Percentiles rank a stretch among this genome's conserved stretches.
Conservation (phyloP, 2,329 filamentous ascomycete genomes). For the Trichothecium roseum region DNA sequence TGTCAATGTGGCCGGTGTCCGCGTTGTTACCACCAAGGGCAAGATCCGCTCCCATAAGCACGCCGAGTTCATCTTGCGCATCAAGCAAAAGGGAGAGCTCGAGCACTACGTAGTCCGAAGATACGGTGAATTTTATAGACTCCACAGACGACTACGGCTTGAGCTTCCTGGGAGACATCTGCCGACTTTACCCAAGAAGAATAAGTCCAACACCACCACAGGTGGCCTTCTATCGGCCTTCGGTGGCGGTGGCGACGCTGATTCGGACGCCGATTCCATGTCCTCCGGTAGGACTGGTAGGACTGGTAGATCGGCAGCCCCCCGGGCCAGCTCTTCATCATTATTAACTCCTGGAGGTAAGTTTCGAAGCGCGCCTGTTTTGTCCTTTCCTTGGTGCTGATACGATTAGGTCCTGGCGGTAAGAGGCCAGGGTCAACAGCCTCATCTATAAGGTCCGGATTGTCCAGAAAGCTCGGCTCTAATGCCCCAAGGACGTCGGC, state of each 20-base stretch:
- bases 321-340: not conserved
- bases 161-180: slow-evolving; percentile 89
- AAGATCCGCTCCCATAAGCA: slow-evolving; percentile 87
- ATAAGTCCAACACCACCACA: slow-evolving; percentile 66
- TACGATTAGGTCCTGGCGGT: slow-evolving; percentile 9
- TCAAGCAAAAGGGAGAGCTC: slow-evolving; percentile 65
- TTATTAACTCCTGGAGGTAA: slow-evolving; percentile 18
- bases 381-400: not conserved
- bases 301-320: slow-evolving; percentile 18
- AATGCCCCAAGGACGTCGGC: slow-evolving; percentile 16
- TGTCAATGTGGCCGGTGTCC: slow-evolving; percentile 85
- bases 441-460: slow-evolving; percentile 20
- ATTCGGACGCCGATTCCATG: slow-evolving; percentile 69
- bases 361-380: not conserved
- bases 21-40: slow-evolving; percentile 69
- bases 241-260: slow-evolving; percentile 48
- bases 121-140: slow-evolving; percentile 76
- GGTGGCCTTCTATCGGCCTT: slow-evolving; percentile 42
- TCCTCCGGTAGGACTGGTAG: slow-evolving; percentile 69
- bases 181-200: slow-evolving; percentile 81
- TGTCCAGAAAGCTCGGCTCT: slow-evolving; percentile 16
- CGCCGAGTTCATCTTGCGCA: slow-evolving; percentile 83
- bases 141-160: slow-evolving; percentile 69
- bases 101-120: slow-evolving; percentile 75
- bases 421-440: slow-evolving; percentile 14